Conservation (phyloP, 2,329 filamentous ascomycete genomes). For the Microsporum canis region DNA sequence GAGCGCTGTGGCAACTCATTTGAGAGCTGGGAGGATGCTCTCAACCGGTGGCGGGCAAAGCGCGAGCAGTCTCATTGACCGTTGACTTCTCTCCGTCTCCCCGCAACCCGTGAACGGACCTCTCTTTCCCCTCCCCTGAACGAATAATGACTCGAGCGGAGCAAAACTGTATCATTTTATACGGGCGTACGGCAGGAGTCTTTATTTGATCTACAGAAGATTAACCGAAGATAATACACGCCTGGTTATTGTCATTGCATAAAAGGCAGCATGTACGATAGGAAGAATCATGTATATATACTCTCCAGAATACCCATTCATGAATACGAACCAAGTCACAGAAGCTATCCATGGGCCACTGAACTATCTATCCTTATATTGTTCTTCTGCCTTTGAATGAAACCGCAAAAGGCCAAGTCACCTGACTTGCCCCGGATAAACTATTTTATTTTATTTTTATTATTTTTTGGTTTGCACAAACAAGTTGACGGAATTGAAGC, state of each 20-base stretch:
- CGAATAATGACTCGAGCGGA: not conserved
- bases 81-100: not conserved
- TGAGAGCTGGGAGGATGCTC: constrained; percentile 52
- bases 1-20: constrained; percentile 58
- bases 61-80: constrained; percentile 6
- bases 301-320: not conserved
- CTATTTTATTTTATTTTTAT: not conserved
- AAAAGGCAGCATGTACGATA: not conserved
- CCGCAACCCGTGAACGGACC: not conserved
- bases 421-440: not conserved
- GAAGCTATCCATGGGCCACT: not conserved
- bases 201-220: not conserved
- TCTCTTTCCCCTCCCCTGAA: not conserved
- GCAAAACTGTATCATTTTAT: not conserved
- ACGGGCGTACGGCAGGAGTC: not conserved
- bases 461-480: not conserved
- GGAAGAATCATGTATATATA: not conserved
- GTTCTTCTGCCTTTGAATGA: not conserved
- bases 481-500: not conserved
- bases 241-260: not conserved
- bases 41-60: constrained; percentile 50
- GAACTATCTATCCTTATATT: not conserved
- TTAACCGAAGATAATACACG: not conserved
- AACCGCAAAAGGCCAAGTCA: not conserved
- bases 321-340: not conserved